Conservation (phyloP, 129 eudicot genomes). For the Saposhnikovia divaricata region DNA sequence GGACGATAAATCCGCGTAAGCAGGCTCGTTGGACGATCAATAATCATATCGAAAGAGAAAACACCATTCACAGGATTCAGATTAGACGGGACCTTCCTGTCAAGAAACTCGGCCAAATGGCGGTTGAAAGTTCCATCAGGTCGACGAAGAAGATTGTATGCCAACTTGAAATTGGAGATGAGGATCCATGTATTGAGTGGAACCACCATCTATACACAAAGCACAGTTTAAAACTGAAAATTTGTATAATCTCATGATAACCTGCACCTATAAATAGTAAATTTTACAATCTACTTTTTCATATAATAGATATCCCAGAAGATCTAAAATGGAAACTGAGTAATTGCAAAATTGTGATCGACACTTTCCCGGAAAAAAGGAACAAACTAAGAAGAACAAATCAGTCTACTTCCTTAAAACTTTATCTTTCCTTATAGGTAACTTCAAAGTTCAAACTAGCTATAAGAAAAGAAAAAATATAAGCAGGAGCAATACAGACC, state of each 20-base stretch:
- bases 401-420: not conserved
- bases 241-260: not conserved
- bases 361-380: not conserved
- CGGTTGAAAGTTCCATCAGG: slow-evolving; percentile 60
- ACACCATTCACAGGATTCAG: slow-evolving; percentile 62
- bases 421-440: not conserved
- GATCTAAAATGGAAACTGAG: not conserved
- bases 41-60: slow-evolving; percentile 43
- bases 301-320: not conserved
- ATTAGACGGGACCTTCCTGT: slow-evolving; percentile 59
- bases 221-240: slow-evolving; percentile 1
- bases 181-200: slow-evolving; percentile 68
- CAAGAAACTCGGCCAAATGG: slow-evolving; percentile 52
- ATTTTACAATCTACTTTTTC: not conserved
- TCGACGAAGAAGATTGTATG: slow-evolving; percentile 52
- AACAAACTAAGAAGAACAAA: not conserved
- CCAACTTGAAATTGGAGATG: slow-evolving; percentile 54
- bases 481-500: not conserved
- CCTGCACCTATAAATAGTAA: not conserved
- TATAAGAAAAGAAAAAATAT: not conserved
- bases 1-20: not conserved
- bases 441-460: not conserved
- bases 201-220: slow-evolving; percentile 36
- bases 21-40: not conserved
- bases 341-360: no score